Conservation (phyloP, 2,329 filamentous ascomycete species). For the Sporothrix protearum region DNA sequence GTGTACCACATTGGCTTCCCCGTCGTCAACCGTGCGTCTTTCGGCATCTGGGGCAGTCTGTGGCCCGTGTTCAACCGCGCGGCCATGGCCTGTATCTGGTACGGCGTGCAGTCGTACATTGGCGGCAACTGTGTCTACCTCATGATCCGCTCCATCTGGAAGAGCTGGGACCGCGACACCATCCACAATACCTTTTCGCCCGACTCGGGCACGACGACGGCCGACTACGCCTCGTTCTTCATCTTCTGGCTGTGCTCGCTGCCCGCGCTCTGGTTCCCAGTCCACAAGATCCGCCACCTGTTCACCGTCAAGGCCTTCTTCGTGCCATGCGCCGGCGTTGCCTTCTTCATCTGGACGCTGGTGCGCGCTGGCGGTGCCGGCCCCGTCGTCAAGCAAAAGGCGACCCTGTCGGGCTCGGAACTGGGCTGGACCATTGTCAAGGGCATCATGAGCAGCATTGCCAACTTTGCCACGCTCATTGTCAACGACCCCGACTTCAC, state of each 20-base stretch:
- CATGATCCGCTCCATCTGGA: slow-evolving; percentile 83
- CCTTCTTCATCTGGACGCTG: slow-evolving; percentile 84
- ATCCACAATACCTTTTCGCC: slow-evolving; percentile 42
- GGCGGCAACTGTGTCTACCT: slow-evolving; percentile 80
- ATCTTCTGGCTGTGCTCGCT: slow-evolving; percentile 33
- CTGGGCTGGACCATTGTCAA: slow-evolving; percentile 80
- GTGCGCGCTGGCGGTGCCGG: slow-evolving; percentile 78
- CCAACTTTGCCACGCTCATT: slow-evolving; percentile 87
- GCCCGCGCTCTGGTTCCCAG: slow-evolving; percentile 34
- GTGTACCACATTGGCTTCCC: slow-evolving; percentile 88
- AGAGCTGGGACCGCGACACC: slow-evolving; percentile 45
- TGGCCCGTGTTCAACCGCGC: slow-evolving; percentile 37
- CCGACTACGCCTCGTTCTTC: slow-evolving; percentile 30
- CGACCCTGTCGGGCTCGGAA: slow-evolving; percentile 25
- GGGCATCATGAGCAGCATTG: slow-evolving; percentile 83
- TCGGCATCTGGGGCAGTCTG: slow-evolving; percentile 72
- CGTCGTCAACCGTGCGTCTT: slow-evolving; percentile 60
- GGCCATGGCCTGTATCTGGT: slow-evolving; percentile 40
- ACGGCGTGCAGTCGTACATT: slow-evolving; percentile 72
- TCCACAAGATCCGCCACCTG: slow-evolving; percentile 32
- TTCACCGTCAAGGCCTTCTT: slow-evolving; percentile 78
- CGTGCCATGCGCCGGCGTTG: slow-evolving; percentile 76
- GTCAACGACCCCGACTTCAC: slow-evolving; percentile 80
- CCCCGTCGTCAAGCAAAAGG: slow-evolving; percentile 68
- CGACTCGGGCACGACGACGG: slow-evolving; percentile 36